Evolutionary conservation across 1,139 yeast species (phyloP), one percentile per base, ranked within the genome.

Genomic region (Kazachstania sp.): DNA sequence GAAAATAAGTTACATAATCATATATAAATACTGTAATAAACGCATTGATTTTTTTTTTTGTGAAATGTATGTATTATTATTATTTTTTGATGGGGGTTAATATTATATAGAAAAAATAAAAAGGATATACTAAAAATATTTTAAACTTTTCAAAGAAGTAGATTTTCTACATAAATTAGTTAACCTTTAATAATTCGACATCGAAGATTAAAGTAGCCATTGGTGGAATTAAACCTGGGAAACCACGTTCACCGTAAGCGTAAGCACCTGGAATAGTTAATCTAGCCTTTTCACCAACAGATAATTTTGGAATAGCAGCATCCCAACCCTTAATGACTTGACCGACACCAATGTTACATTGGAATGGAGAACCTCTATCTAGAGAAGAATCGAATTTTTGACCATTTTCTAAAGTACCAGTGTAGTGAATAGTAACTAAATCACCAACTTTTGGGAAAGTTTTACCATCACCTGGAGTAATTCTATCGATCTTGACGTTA

Each of bases 321-420:
- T 90, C 97, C 97, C 97, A 90, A 54, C 97, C 97, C 63, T 79
- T 78, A 71, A 90, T 90, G 56, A 90, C 97, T 72, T 85, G 95
- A 52, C 97, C 97, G 57, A 86, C 95, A 67, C 97, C 97, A 67
- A 90, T 85, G 69, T 74, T 73, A 70, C 95, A 85, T 68, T 86
- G 87, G 81, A 92, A 90, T 55, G 97, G 97, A 70, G 82, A 78
- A 62, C 95, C 94, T 72, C 97, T 83, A 74, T 85, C 95, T 60
- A 88, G 78, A 43, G 97, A 88, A 49, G 95, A 86, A 71, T 92
- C 97, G 67, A 92, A 92, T 71, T 86, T 87, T 72, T 84, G 85
- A 61, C 97, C 97, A 67, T 85, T 84, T 69, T 86, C 94, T 62
- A 92, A 77, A 47, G 95, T 87, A 59, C 98, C 98, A 47, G 86